Evolutionary conservation across 345 rosid species (phyloP), one percentile per base, ranked within the genome.

Genomic region (Cardamine occulta): DNA sequence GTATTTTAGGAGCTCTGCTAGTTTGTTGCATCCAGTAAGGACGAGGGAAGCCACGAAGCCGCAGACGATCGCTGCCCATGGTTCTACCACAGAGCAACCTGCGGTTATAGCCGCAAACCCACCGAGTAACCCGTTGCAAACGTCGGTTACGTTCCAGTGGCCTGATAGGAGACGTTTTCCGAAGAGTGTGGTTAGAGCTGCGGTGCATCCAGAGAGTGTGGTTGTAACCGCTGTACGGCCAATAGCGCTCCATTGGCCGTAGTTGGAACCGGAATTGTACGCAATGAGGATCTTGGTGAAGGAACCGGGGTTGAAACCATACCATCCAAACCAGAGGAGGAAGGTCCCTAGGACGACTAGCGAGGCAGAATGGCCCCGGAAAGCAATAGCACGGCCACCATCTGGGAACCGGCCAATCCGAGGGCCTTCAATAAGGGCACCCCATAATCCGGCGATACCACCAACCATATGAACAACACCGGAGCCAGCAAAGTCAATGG

Each of bases 171-270:
- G 59, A 10, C 97, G 82, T 59, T 89, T 91, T 0, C 89, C 91
- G 1, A 93, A 93, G n/a, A 93, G 91, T 0, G 98, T 93, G 11
- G 97, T 91, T 39, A 93, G 59, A 12, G 97, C 98, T 0, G 97
- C 98, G 0, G 93, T 87, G 76, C 85, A 89, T 2, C 98, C 97
- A 0, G 98, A 93, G n/a, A 93, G 74, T 0, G 94, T 93, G 24
- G 98, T 93, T 12, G 97, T 91, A 28, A 93, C 97, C 1, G 98
- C 97, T 7, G 98, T 93, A 26, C 98, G 72, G 0, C 98, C 97
- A 0, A 93, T 74, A 2, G 87, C 98, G n/a, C 90, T 89, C 98
- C 93, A 89, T 32, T 86, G 88, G 3, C 96, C 98, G 35, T 88
- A 84, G 60, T 59, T 80, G 12, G 62, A 24, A 2, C 86, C 92